Base-by-base conservation (phyloP, 306 rosid genomes). In the Vicia sativa region DNA sequence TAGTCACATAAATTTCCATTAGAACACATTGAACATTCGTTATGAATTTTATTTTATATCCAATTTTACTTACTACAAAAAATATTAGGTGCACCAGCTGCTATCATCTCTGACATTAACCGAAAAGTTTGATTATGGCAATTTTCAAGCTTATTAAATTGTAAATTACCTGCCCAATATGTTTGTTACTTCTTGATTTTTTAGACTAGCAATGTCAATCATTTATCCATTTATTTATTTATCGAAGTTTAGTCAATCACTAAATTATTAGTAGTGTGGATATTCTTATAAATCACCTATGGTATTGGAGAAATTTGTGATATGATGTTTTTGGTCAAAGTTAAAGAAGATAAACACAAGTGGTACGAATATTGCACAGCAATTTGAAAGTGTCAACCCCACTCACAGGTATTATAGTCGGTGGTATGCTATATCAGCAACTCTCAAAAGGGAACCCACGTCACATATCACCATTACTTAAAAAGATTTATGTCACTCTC, bases 281-380 rank as follows among this genome's bases (percentile, higher is more conserved):
- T 48, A 67, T 53, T 53, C 41, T 59, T 61, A 7, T 4, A 23
- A 37, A 38, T 43, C 55, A 18, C 35, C 49, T 54, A 52, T 39
- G 13, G 11, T 14, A 39, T 10, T 4, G 49, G 37, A 41, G 41
- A 34, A 45, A 45, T 6, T 35, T 55, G 7, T 10, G 13, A 12
- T n/a, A 42, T 39, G 45, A 28, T 72, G 39, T 3, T 72, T 57
- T 57, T 59, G 70, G 64, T 76, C 42, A 77, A 26, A 34, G 8
- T 49, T 57, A 41, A 56, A 58, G 70, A 65, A 62, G 78, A 78
- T 72, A 72, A 78, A 72, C 65, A 78, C 31, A 35, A 58, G 35
- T 13, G 13, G 64, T 25, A 39, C 12, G 10, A 9, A 37, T 45
- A 34, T 44, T 70, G 12, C 19, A 54, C 4, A 69, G 34, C 56